Conservation (phyloP, 768 basidiomycete genomes). For the Sporobolomyces phaffii region DNA sequence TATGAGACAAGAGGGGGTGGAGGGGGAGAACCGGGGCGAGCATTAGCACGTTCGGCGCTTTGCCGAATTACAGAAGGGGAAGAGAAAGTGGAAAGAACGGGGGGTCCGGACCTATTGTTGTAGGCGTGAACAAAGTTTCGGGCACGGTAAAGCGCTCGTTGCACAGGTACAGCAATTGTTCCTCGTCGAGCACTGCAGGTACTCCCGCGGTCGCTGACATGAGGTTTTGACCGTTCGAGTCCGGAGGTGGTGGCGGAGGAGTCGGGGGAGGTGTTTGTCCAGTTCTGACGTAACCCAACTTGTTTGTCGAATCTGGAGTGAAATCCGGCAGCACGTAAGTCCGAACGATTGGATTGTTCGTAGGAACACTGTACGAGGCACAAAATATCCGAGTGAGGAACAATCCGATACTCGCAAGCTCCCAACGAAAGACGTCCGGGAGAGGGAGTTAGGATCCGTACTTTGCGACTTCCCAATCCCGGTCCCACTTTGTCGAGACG, state of each 20-base stretch:
- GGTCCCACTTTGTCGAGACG: constrained; percentile 62
- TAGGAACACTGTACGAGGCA: constrained; percentile 8
- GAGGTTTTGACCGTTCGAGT: background rate
- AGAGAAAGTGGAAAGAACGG: no score
- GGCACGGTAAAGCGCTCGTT: constrained; percentile 89
- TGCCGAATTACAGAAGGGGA: no score
- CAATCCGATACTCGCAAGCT: no score
- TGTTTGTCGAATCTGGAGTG: constrained; percentile 50
- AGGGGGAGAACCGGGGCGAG: no score
- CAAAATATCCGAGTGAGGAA: background rate
- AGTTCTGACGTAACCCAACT: constrained; percentile 52
- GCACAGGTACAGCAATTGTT: constrained; percentile 67
- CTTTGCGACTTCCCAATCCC: constrained; percentile 73
- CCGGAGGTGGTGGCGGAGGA: background rate
- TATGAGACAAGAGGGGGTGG: no score
- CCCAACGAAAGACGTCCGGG: no score
- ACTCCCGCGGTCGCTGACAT: no score
- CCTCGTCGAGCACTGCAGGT: constrained; percentile 47
- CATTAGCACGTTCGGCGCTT: no score
- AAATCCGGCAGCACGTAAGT: constrained; percentile 90
- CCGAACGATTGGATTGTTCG: constrained; percentile 63
- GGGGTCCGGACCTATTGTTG: constrained; percentile 68
- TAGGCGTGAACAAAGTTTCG: constrained; percentile 84
- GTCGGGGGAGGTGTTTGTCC: constrained; percentile 25
- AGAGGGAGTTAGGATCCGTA: constrained; percentile 52